Evolutionary conservation across 2,329 filamentous ascomycete species (phyloP), one percentile per base, ranked within the genome.

Genomic region (Pezicula rhizophila): DNA sequence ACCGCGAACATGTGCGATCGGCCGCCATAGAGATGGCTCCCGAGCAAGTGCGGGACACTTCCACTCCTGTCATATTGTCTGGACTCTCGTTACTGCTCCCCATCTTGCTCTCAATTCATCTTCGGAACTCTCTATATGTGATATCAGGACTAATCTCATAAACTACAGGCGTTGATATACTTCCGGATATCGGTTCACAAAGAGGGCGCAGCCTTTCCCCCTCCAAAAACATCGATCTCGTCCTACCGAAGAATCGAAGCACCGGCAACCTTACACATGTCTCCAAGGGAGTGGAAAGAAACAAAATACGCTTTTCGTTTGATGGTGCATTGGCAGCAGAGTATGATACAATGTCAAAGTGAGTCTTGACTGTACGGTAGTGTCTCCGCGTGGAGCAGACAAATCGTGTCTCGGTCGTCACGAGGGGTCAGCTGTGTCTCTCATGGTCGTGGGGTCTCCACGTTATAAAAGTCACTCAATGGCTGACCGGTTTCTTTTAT

Each of bases 271-370:
- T 64, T 42, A 47, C 59, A 50, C 64, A 75, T 55, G 64, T 70
- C 55, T 47, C 55, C n/a, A 49, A 51, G 23, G 50, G 64, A 65
- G 68, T 78, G 45, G 80, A 84, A 57, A 80, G 77, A 55, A 74
- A 76, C 57, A 74, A 80, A 70, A 75, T 82, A 65, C 84, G 86
- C 52, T 84, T 89, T 69, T 92, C 89, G 45, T 83, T 91, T 63
- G 89, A 93, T 66, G 82, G 81, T 50, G 79, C 82, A 26, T 78
- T 56, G 68, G 69, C 52, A 18, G 68, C 73, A 59, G 85, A 87
- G 58, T 80, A 81, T 69, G 87, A 91, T 66, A 73, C 79, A 60
- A 73, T 89, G 68, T 77, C 85, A 68, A 90, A 87, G 88, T 93
- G 68, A 67, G 81, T 72, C 26, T 35, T 45, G 10, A 35, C 15